A percentile compares a stretch with the other conserved stretches of the same genome.
These are phyloP conservation scores for Pleurotus ostreatus DNA, from an alignment of 768 basidiomycete genomes.

Conservation along the genomic window DNA sequence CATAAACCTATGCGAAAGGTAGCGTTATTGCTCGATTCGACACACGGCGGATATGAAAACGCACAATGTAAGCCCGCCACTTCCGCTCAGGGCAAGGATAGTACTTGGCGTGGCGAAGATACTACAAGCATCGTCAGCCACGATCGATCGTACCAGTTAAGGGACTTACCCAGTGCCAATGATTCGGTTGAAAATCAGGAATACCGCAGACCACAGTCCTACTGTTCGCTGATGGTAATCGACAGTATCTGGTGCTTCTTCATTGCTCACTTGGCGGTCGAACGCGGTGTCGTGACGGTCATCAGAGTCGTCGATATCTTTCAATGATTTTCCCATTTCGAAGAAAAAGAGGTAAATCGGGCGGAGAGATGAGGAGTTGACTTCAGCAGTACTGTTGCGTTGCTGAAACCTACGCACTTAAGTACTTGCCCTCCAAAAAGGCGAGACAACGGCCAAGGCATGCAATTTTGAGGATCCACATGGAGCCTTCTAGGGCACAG, in stretches of 20 bases:
- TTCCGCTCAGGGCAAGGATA: conserved; percentile 34
- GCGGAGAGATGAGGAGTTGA: background rate
- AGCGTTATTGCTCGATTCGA: background rate
- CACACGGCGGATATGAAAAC: conserved; percentile 1
- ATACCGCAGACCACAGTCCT: conserved; percentile 30
- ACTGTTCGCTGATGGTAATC: conserved; percentile 11
- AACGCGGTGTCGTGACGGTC: background rate
- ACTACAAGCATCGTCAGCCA: conserved; percentile 13
- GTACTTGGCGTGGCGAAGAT: conserved; percentile 38
- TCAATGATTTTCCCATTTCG: conserved; percentile 6
- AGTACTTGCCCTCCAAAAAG: background rate
- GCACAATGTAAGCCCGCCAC: conserved; percentile 35
- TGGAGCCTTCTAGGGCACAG: conserved; percentile 2
- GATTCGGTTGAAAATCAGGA: conserved; percentile 40
- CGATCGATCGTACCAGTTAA: background rate
- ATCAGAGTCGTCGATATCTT: background rate
- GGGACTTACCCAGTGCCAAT: conserved; percentile 36
- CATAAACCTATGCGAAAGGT: conserved; percentile 25
- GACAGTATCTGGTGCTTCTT: conserved; percentile 11
- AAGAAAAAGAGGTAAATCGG: background rate
- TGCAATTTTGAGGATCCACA: conserved; percentile 5
- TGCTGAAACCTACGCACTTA: background rate
- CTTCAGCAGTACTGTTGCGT: background rate
- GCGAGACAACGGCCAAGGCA: conserved; percentile 3
- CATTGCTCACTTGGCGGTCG: conserved; percentile 12